Conservation (phyloP, 257 asterid genomes). For the Petrea volubilis region DNA sequence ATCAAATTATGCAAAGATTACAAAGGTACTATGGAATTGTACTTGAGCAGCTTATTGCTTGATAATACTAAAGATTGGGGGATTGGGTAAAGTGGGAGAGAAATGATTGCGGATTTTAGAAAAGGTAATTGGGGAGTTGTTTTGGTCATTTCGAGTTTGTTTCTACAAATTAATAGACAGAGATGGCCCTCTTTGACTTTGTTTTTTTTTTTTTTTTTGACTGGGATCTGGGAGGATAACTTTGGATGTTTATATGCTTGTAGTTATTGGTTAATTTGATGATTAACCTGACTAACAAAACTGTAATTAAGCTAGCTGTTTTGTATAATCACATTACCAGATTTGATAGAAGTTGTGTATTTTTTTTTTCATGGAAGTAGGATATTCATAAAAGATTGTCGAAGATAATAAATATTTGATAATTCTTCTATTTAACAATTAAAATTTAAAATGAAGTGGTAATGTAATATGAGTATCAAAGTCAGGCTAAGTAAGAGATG, state of each 20-base stretch:
- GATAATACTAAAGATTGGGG: constrained; percentile 16
- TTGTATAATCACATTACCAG: constrained; percentile 13
- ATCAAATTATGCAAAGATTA: background rate
- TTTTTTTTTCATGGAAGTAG: constrained; percentile 1
- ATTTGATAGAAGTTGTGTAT: too few species aligned
- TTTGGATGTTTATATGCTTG: constrained; percentile 20
- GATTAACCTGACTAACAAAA: constrained; percentile 39
- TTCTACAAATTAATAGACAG: background rate
- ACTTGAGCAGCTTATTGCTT: background rate
- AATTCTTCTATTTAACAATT: too few species aligned
- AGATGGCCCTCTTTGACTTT: constrained; percentile 34
- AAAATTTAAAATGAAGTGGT: too few species aligned
- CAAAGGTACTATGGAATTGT: constrained; percentile 7
- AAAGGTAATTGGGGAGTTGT: background rate
- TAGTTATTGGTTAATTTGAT: constrained; percentile 28
- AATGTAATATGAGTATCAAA: too few species aligned
- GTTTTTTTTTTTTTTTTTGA: constrained; percentile 24
- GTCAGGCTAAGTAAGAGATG: too few species aligned
- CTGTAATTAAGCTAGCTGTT: constrained; percentile 30
- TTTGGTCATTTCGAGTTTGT: constrained; percentile 14
- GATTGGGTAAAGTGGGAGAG: constrained; percentile 24
- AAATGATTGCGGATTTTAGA: constrained; percentile 30
- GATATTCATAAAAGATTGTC: too few species aligned
- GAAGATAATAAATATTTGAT: too few species aligned
- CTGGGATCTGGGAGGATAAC: constrained; percentile 3